Evolutionary conservation across 345 rosid species (phyloP).

Genomic region (Mercurialis annua): DNA sequence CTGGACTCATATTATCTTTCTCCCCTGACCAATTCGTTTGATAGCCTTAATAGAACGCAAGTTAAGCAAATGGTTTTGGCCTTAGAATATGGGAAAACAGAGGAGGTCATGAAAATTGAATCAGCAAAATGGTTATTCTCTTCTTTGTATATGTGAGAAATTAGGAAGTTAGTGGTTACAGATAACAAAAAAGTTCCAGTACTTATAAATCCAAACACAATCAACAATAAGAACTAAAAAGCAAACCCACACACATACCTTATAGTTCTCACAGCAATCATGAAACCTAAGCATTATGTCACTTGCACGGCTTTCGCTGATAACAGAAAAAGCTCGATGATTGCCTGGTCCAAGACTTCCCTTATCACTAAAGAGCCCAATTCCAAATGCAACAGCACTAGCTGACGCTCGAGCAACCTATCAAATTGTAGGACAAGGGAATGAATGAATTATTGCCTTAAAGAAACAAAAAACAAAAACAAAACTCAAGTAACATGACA

Average conservation of each 20-base stretch:
- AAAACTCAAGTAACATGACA: neutral
- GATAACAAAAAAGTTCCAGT: neutral
- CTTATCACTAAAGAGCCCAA: constrained; percentile 79
- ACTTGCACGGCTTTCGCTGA: constrained; percentile 90
- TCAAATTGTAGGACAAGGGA: constrained; percentile 15
- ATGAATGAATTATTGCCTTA: neutral
- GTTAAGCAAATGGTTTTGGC: neutral
- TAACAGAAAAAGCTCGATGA: constrained; percentile 81
- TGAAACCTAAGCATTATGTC: constrained; percentile 72
- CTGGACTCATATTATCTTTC: too few species aligned
- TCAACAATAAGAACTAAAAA: neutral
- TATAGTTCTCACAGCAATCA: constrained; percentile 84
- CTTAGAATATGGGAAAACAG: neutral
- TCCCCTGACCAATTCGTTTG: too few species aligned
- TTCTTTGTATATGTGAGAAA: neutral
- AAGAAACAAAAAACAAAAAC: neutral
- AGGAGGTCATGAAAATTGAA: neutral
- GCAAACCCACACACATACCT: constrained; percentile 43
- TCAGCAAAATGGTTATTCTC: neutral
- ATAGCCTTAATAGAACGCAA: too few species aligned
- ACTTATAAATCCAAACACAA: neutral
- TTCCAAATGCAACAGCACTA: constrained; percentile 97
- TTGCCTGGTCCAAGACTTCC: constrained; percentile 80
- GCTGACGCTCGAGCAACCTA: constrained; percentile 95
- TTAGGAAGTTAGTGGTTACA: neutral